A percentile compares a stretch with the other conserved stretches of the same genome.
phyloP scores from a whole-genome alignment of 164 flowering plant species.

The Chimonanthus salicifolius region DNA sequence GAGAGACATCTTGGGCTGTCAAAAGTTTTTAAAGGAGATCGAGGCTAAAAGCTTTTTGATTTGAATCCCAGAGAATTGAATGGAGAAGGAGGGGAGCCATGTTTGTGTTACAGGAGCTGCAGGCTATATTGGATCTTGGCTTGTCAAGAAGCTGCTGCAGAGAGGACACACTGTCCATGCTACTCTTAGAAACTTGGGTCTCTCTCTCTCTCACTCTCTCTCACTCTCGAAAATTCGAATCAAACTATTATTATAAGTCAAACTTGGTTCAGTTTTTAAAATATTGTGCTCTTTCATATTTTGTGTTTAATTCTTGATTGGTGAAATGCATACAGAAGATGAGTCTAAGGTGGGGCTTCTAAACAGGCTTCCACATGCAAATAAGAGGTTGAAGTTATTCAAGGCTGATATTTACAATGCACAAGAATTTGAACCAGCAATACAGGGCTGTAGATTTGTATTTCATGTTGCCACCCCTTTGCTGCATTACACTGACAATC shows the following conservation, averaged over 20 bases:
- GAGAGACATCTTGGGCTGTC: too few relatives aligned
- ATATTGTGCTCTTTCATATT: background rate
- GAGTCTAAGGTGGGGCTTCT: constrained; percentile 31
- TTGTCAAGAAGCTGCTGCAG: constrained; percentile 38
- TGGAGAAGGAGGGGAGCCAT: constrained; percentile 5
- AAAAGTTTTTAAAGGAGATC: too few relatives aligned
- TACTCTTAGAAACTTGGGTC: constrained; percentile 40
- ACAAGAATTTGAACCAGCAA: constrained; percentile 18
- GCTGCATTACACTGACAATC: constrained; percentile 14
- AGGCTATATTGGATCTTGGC: constrained; percentile 45
- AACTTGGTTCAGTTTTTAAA: background rate
- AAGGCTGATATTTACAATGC: constrained; percentile 34
- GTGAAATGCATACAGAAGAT: constrained; percentile 22
- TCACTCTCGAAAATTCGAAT: background rate
- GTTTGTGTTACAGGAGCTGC: constrained; percentile 58
- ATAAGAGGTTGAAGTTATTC: constrained; percentile 29
- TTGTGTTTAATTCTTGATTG: background rate
- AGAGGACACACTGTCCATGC: constrained; percentile 49
- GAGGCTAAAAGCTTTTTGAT: too few relatives aligned
- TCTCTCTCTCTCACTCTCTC: constrained; percentile 5
- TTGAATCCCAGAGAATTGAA: background rate
- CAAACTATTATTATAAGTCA: background rate
- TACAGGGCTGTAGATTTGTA: constrained; percentile 38
- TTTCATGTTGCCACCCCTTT: constrained; percentile 43
- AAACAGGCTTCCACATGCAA: constrained; percentile 33